A percentile compares a stretch with the other conserved stretches of the same genome.
Conservation (phyloP, 805 yeast genomes). For the Candida ortonii region DNA sequence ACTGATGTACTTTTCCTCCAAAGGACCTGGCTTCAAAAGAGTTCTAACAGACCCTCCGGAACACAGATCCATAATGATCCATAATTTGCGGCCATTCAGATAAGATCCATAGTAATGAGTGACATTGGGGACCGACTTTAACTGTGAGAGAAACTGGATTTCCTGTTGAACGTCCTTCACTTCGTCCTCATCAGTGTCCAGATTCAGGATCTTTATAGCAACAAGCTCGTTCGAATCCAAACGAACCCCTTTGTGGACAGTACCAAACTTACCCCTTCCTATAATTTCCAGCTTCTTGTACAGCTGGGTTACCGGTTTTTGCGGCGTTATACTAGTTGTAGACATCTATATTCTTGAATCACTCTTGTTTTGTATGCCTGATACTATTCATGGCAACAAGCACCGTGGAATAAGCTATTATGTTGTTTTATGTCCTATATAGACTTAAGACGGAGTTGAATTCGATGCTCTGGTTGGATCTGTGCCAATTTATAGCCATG, state of each 20-base stretch:
- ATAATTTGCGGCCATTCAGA: slow-evolving; percentile 81
- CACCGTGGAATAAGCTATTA: no score
- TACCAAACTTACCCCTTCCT: slow-evolving; percentile 96
- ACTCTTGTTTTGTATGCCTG: no score
- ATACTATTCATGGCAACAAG: no score
- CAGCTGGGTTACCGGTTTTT: slow-evolving; percentile 29
- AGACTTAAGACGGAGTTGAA: no score
- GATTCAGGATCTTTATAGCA: slow-evolving; percentile 88
- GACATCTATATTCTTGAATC: no score
- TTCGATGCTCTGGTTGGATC: no score
- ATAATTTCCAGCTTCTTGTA: slow-evolving; percentile 85
- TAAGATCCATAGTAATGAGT: slow-evolving; percentile 90
- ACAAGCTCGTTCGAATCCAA: slow-evolving; percentile 70
- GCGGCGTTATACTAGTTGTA: no score
- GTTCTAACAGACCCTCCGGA: slow-evolving; percentile 95
- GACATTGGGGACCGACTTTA: slow-evolving; percentile 85
- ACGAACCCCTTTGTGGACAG: slow-evolving; percentile 85
- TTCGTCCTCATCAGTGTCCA: slow-evolving; percentile 92
- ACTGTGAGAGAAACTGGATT: slow-evolving; percentile 76
- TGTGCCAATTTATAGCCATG: no score
- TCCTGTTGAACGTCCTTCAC: slow-evolving; percentile 93
- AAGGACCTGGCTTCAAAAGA: slow-evolving; percentile 75
- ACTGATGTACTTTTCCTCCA: slow-evolving; percentile 81
- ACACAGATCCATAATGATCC: slow-evolving; percentile 98
- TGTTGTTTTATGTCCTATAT: no score